Base-by-base conservation (phyloP, 805 yeast species). In the Spathaspora hagerdaliae region DNA sequence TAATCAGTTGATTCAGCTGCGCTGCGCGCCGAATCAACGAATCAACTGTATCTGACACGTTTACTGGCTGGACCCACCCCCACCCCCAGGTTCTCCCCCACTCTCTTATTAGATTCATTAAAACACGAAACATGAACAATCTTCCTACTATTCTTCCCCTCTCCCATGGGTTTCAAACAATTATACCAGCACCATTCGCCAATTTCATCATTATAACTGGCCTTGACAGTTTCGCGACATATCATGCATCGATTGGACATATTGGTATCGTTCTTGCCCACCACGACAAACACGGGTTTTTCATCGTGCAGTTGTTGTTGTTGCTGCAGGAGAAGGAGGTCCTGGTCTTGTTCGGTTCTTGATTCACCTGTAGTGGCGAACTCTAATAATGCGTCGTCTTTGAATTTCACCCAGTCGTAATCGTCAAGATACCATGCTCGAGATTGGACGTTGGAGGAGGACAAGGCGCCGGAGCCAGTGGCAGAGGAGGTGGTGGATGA, bases 391-490 rank as follows among this genome's bases (percentile, higher is more conserved):
- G 63, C 65, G 27, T 81, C 90, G 58, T 89, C 96, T 48, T 78
- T 81, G 67, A 86, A 88, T 24, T 75, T 73, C 27, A 78, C 75
- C 92, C 96, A 90, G 38, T 81, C 82, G 24, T 74, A 71, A 50
- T 80, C 85, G 50, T 81, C 82, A 48, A 90, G 65, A 61, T 82
- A 91, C 96, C 96, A 91, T 54, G 82, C 77, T 55, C 97, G 71
- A 36, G 87, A 83, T 59, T 87, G 91, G 38, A 84, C 82, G 27
- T 61, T 58, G 24, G 63, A 56, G 12, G 55, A 46, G 8, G 34
- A n/a, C 2, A 10, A 9, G 6, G 14, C 1, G 5, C 32, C 13
- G 5, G 41, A 7, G 11, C 41, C 33, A 2, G 32, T n/a, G 6
- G n/a, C 1, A 1, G 41, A n/a, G 5, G 41, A 5, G 31, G 49